Conservation (phyloP, 2,329 filamentous ascomycete genomes). For the Paecilomyces sp. region DNA sequence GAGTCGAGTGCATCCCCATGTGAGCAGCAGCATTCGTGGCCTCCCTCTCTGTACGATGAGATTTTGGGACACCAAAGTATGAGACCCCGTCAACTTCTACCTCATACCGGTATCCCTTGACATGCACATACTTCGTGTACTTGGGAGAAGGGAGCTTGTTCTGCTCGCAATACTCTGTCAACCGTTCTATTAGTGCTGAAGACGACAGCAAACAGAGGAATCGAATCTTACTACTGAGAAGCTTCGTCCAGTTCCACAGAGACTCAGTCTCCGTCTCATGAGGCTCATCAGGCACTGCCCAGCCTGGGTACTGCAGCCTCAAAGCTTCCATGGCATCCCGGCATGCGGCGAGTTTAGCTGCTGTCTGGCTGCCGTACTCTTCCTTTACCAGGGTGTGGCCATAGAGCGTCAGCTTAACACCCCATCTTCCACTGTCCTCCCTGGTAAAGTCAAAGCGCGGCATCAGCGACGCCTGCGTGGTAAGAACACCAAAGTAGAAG, state of each 20-base stretch:
- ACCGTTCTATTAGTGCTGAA: not conserved
- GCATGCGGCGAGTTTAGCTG: conserved; percentile 18
- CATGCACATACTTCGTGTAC: conserved; percentile 17
- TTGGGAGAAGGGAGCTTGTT: conserved; percentile 10
- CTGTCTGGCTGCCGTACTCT: conserved; percentile 6
- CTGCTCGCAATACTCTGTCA: conserved; percentile 17
- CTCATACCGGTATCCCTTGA: conserved; percentile 18
- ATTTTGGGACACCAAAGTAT: conserved; percentile 12
- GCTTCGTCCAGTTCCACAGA: conserved; percentile 20
- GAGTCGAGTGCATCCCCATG: conserved; percentile 16
- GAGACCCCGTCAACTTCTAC: conserved; percentile 13
- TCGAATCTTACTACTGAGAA: conserved; percentile 19
- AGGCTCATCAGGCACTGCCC: conserved; percentile 21
- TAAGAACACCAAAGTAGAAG: conserved; percentile 26
- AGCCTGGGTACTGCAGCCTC: conserved; percentile 14
- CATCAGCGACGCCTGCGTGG: conserved; percentile 15
- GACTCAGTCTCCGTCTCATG: conserved; percentile 6
- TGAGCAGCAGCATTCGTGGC: conserved; percentile 24
- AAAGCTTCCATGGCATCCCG: conserved; percentile 19
- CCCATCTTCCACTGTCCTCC: conserved; percentile 13
- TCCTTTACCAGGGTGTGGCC: conserved; percentile 16
- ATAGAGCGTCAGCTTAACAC: conserved; percentile 21
- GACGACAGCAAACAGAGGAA: not conserved
- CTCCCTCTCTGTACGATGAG: conserved; percentile 14
- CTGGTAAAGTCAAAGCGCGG: conserved; percentile 18